Base-by-base conservation (phyloP, 148 eudicot genomes). In the Persicaria tinctoria region DNA sequence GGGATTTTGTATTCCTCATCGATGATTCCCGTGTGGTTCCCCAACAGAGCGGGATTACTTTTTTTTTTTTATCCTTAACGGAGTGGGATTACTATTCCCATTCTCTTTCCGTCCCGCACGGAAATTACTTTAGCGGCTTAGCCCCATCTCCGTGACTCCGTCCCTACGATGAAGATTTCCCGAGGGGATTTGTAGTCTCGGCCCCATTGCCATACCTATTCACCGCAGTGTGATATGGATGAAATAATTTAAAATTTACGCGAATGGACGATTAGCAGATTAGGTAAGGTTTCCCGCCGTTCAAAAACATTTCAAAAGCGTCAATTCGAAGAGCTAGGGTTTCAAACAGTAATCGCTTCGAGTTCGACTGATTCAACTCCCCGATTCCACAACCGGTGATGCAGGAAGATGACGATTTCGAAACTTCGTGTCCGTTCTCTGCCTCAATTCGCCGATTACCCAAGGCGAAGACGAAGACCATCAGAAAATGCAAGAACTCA, bases 371-470 rank as follows among this genome's bases (percentile, higher is more conserved):
- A 23, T 62, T 12, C 12, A 50, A 50, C 12, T 50, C 12, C 53
- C 3, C 44, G 68, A 62, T 20, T 3, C 63, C 63, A 57, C 6
- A 57, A 5, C 32, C 63, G 10, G 32, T 7, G 68, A 69, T 69
- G 73, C 23, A 69, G 73, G 73, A 69, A 45, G 73, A 69, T 49
- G 73, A 69, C 51, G 73, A 69, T 69, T 69, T 69, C 8, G 51
- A 27, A 44, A 69, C 51, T 46, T 51, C 73, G 2, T 57, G 79
- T 48, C 51, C 73, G 9, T 1, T 47, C 18, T 69, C 20, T 46
- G 48, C 27, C 3, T 69, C 48, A 16, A 32, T 44, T 14, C 50
- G 23, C 51, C n/a, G 23, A 44, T 5, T 47, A 6, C 73, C 73
- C 10, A 45, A 69, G 57, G n/a, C 57, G 13, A 53, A 47, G 18